Evolutionary conservation across 805 yeast genomes (phyloP).

Genomic region (Hanseniaspora nectarophila): DNA sequence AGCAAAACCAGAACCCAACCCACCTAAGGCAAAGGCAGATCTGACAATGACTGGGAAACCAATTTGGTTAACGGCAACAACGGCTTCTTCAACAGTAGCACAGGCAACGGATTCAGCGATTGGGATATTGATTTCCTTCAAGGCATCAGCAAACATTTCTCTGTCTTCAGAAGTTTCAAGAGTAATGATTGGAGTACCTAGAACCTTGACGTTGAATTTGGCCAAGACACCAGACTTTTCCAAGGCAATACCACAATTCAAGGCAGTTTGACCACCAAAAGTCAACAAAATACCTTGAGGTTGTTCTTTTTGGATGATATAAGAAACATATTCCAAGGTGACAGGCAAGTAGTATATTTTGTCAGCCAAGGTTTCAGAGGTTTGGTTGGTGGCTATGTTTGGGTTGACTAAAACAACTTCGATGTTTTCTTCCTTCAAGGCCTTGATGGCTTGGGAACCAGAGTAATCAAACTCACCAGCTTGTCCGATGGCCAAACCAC

Average conservation of each 20-base stretch:
- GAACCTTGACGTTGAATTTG: conserved; percentile 53
- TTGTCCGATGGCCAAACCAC: conserved; percentile 97
- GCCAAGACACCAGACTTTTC: conserved; percentile 89
- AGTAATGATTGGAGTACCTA: conserved; percentile 94
- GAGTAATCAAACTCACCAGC: conserved; percentile 99
- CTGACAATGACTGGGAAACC: conserved; percentile 94
- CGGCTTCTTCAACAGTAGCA: conserved; percentile 64
- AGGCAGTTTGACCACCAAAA: conserved; percentile 97
- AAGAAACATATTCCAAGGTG: conserved; percentile 88
- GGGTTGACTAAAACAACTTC: conserved; percentile 94
- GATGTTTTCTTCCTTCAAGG: conserved; percentile 93
- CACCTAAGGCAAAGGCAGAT: conserved; percentile 96
- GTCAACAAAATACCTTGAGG: conserved; percentile 97
- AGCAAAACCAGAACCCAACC: conserved; percentile 96
- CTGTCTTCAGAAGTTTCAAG: conserved; percentile 96
- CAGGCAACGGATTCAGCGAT: conserved; percentile 92
- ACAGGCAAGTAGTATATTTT: conserved; percentile 98
- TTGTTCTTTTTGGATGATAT: conserved; percentile 85
- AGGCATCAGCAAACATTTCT: conserved; percentile 85
- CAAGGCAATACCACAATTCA: conserved; percentile 87
- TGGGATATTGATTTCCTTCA: conserved; percentile 90
- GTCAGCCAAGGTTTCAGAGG: conserved; percentile 95
- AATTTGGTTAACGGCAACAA: conserved; percentile 69
- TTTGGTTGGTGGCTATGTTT: conserved; percentile 95
- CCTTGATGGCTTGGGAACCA: conserved; percentile 98